Percentiles rank a stretch among this genome's conserved stretches.
Evolutionary conservation across 2,329 filamentous ascomycete genomes (phyloP).

Genomic region (Colletotrichum gigasporum): DNA sequence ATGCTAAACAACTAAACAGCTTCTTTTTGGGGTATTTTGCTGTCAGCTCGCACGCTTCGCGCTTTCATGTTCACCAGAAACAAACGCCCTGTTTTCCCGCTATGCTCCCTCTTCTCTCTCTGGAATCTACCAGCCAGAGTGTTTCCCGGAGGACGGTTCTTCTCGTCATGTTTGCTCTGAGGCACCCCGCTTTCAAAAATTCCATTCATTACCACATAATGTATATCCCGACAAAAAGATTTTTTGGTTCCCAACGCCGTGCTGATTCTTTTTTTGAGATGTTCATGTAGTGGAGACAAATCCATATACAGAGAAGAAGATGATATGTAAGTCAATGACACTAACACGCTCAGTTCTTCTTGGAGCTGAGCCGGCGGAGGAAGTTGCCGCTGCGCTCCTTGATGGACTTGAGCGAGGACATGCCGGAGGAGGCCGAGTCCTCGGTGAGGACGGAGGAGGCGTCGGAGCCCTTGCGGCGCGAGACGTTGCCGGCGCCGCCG

Average conservation of each 20-base stretch:
- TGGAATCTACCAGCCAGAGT: conserved; percentile 41
- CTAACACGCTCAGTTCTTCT: conserved; percentile 12
- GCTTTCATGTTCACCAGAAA: conserved; percentile 53
- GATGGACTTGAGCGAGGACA: conserved; percentile 26
- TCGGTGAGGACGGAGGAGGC: conserved; percentile 59
- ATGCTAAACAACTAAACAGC: conserved; percentile 9
- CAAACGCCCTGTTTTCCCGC: conserved; percentile 41
- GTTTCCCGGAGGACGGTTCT: conserved; percentile 5
- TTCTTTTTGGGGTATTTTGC: conserved; percentile 44
- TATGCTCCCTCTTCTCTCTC: conserved; percentile 15
- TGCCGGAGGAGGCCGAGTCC: conserved; percentile 35
- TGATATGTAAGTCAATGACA: not conserved
- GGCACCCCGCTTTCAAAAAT: conserved; percentile 35
- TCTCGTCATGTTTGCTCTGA: conserved; percentile 41
- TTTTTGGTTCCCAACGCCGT: conserved; percentile 22
- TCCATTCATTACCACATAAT: not conserved
- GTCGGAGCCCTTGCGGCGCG: conserved; percentile 71
- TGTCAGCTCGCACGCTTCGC: conserved; percentile 5
- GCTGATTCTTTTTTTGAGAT: not conserved
- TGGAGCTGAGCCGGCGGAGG: conserved; percentile 50
- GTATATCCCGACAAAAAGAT: not conserved
- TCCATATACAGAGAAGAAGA: not conserved
- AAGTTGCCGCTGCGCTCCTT: conserved; percentile 42
- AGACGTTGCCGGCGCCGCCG: conserved; percentile 65
- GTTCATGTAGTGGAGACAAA: not conserved